Evolutionary conservation across 129 eudicot genomes (phyloP), one percentile per base, ranked within the genome.

Genomic region (Deinandra increscens): DNA sequence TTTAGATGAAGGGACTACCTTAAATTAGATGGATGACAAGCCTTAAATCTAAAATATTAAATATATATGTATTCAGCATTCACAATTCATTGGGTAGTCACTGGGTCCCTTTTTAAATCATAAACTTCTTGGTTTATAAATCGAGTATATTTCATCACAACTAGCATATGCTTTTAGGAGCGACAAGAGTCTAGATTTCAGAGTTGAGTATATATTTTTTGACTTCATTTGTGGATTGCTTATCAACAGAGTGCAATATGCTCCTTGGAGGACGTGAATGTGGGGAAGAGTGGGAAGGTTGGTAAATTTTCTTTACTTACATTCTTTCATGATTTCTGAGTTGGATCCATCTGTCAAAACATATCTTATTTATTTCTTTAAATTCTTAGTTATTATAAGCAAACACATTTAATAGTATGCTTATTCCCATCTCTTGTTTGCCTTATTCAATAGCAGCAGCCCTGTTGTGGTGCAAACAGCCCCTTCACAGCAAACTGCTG

Each of bases 241-340:
- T 51, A 50, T 75, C 80, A 41, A 68, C 95, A 93, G 99, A 66
- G 83, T 76, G 99, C 82, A 56, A 93, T 93, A 71, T 93, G 97
- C 73, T 89, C 99, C 45, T 83, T 93, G 84, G 97, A 89, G 72
- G 98, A 93, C 51, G 67, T 79, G 63, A 78, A 76, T 68, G 80
- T 89, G 20, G 85, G 87, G 68, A 85, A 50, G 77, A 83, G 81
- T 61, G 95, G 93, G 66, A 93, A 93, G 99, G 99, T 93, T 61
- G 49, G 89, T 75, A 56, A 22, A 29, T 12, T 7, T 38, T 53
- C 36, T 26, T 0, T 42, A 49, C 12, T 34, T 51, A 7, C 7
- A 43, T 3, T 33, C 36, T 72, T 9, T 10, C 18, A 18, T 19
- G 4, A 36, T 31, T 62, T 22, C n/a, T n/a, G n/a, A n/a, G n/a